A percentile compares a stretch with the other conserved stretches of the same genome.
Evolutionary conservation across 768 basidiomycete species (phyloP).

Genomic region (Botryobasidium botryosum): DNA sequence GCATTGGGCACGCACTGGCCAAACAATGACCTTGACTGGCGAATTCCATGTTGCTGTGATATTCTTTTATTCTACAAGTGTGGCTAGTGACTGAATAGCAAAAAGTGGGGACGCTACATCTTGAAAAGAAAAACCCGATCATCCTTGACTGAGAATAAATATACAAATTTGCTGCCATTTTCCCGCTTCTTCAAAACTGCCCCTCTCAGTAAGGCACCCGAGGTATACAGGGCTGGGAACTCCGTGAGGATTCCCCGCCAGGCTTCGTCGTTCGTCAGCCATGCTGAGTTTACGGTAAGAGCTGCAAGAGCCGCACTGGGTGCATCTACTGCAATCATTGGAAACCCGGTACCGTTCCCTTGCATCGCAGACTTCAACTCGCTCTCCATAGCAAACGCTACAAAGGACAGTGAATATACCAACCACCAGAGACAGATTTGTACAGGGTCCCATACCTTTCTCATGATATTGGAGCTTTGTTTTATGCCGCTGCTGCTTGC

Average conservation of each 20-base stretch:
- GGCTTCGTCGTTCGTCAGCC: conserved; percentile 4
- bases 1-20: no score
- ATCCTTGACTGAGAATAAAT: conserved; percentile 8
- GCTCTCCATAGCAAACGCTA: conserved; percentile 9
- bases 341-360: conserved; percentile 1
- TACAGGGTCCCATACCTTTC: conserved; percentile 5
- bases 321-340: conserved; percentile 9
- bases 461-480: conserved; percentile 8
- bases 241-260: conserved; percentile 7
- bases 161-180: not conserved
- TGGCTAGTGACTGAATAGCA: no score
- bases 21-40: no score
- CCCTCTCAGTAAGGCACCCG: conserved; percentile 1
- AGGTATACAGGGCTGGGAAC: not conserved
- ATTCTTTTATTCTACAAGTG: no score
- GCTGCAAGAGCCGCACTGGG: conserved; percentile 4
- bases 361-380: conserved; percentile 2
- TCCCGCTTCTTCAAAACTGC: conserved; percentile 4
- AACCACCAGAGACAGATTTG: not conserved
- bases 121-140: conserved; percentile 9
- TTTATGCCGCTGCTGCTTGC: conserved; percentile 7
- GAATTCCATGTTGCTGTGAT: no score
- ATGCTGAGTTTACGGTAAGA: conserved; percentile 5
- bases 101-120: no score
- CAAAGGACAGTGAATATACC: no score